A percentile compares a stretch with the other conserved stretches of the same genome.
Conservation (phyloP, 2,329 filamentous ascomycete species). For the Xylaria sp. region DNA sequence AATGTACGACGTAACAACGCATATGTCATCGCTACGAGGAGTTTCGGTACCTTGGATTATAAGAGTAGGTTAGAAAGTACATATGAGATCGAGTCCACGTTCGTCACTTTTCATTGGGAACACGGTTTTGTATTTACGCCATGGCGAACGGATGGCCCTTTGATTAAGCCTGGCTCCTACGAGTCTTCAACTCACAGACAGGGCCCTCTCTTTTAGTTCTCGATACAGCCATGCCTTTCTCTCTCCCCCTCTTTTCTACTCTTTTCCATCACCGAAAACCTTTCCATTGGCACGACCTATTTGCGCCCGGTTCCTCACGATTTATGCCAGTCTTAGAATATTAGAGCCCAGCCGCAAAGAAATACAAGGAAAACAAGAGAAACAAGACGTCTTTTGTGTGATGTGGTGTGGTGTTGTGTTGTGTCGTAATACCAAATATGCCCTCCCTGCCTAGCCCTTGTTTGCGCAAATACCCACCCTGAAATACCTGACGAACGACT, state of each 20-base stretch:
- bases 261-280: slow-evolving; percentile 9
- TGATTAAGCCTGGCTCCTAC: slow-evolving; percentile 26
- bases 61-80: neutral
- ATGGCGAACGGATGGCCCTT: slow-evolving; percentile 20
- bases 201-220: slow-evolving; percentile 18
- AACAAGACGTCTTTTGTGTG: slow-evolving; percentile 20
- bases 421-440: slow-evolving; percentile 21
- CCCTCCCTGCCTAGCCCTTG: slow-evolving; percentile 6
- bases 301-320: slow-evolving; percentile 9
- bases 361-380: slow-evolving; percentile 24
- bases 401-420: neutral
- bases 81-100: neutral
- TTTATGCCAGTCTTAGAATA: slow-evolving; percentile 26
- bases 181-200: slow-evolving; percentile 5
- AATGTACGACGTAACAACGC: no score
- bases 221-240: slow-evolving; percentile 12
- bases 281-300: slow-evolving; percentile 1
- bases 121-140: slow-evolving; percentile 13
- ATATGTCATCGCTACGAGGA: no score
- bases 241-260: slow-evolving; percentile 9
- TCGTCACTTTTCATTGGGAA: slow-evolving; percentile 1
- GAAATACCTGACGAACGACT: slow-evolving; percentile 5
- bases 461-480: slow-evolving; percentile 9
- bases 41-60: neutral
- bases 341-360: slow-evolving; percentile 31